These are phyloP conservation scores for Saccharata proteae DNA, from an alignment of 2,329 filamentous ascomycete species.

Conservation along the genomic window DNA sequence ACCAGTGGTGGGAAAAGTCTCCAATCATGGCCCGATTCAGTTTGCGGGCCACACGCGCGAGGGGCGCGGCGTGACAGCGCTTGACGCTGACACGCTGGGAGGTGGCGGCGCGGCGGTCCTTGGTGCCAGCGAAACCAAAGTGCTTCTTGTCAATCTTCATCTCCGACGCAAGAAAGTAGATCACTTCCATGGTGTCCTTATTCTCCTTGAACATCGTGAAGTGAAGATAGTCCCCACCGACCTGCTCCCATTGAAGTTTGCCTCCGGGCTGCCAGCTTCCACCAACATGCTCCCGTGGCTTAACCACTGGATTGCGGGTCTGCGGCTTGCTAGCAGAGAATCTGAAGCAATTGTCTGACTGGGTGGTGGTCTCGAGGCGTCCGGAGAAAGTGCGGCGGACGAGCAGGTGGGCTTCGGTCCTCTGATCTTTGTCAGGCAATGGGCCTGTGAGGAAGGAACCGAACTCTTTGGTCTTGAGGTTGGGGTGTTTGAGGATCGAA, in stretches of 20 bases:
- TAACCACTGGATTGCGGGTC: constrained; percentile 11
- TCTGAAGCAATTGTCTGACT: constrained; percentile 55
- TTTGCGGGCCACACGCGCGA: constrained; percentile 51
- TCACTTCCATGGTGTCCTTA: constrained; percentile 87
- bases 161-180: constrained; percentile 62
- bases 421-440: constrained; percentile 48
- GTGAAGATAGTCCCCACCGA: constrained; percentile 71
- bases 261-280: constrained; percentile 15
- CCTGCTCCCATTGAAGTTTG: constrained; percentile 49
- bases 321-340: constrained; percentile 37
- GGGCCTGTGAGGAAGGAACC: constrained; percentile 39
- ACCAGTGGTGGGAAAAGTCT: constrained; percentile 64
- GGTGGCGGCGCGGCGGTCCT: constrained; percentile 78
- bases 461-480: constrained; percentile 44
- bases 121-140: constrained; percentile 78
- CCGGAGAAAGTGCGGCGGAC: constrained; percentile 72
- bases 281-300: constrained; percentile 7
- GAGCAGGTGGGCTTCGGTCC: constrained; percentile 51
- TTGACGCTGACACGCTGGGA: constrained; percentile 66
- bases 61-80: constrained; percentile 46
- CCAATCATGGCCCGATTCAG: constrained; percentile 56
- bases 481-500: constrained; percentile 40
- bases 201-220: constrained; percentile 95
- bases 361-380: constrained; percentile 64
- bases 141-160: constrained; percentile 63